Conservation (phyloP, 2,329 filamentous ascomycete genomes). For the Cercospora brassicicola region DNA sequence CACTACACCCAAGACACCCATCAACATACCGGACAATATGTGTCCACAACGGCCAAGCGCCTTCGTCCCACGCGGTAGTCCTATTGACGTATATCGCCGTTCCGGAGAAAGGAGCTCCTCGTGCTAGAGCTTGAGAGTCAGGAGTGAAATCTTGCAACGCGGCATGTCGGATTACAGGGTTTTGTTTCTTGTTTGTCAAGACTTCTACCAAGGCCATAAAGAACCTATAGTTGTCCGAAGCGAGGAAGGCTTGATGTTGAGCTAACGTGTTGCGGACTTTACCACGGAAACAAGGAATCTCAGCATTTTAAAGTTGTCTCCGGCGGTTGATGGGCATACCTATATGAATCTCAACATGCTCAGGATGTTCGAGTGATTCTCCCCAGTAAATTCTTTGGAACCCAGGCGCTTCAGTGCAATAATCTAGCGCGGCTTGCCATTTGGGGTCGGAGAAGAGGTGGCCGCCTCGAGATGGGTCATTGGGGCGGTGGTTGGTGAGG, state of each 20-base stretch:
- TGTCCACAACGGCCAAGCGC: constrained; percentile 23
- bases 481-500: constrained; percentile 4
- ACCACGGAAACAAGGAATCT: too few species aligned
- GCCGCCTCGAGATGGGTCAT: neutral
- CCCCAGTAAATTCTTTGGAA: constrained; percentile 20
- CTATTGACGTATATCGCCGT: constrained; percentile 22
- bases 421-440: constrained; percentile 15
- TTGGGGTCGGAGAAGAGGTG: constrained; percentile 7
- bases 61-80: constrained; percentile 14
- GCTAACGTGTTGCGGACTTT: constrained; percentile 13
- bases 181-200: neutral
- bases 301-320: too few species aligned
- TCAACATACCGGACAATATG: constrained; percentile 19
- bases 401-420: neutral
- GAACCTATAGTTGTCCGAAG: constrained; percentile 4
- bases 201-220: constrained; percentile 7
- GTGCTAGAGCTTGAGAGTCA: constrained; percentile 12
- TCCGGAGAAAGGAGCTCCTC: constrained; percentile 18
- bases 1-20: constrained; percentile 19
- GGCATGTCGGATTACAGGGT: constrained; percentile 10
- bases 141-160: constrained; percentile 16
- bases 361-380: constrained; percentile 13
- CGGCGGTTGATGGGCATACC: too few species aligned
- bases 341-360: constrained; percentile 19
- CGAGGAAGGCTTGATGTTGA: constrained; percentile 17